Conservation (phyloP, 768 basidiomycete species). For the Serendipita indica region DNA sequence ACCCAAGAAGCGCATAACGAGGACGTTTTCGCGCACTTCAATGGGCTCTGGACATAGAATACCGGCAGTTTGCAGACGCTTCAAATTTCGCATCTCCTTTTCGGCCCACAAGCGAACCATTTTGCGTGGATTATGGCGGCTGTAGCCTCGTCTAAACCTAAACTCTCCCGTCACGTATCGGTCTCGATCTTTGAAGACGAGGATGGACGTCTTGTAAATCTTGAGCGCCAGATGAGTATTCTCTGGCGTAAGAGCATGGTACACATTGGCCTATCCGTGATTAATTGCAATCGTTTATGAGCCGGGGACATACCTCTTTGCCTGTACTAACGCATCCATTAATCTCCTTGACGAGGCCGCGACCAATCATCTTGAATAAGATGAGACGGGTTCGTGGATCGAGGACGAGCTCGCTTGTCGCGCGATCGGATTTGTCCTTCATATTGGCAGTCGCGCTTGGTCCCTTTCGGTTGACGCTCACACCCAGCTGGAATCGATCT, state of each 20-base stretch:
- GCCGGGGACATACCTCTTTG: constrained; percentile 58
- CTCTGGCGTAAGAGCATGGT: constrained; percentile 59
- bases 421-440: constrained; percentile 94
- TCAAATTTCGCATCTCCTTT: constrained; percentile 95
- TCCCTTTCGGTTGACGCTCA: constrained; percentile 83
- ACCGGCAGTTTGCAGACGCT: constrained; percentile 67
- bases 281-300: constrained; percentile 9
- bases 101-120: constrained; percentile 99
- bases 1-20: constrained; percentile 91
- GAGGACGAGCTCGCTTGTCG: constrained; percentile 92
- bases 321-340: constrained; percentile 96
- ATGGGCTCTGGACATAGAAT: constrained; percentile 77
- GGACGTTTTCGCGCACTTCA: constrained; percentile 90
- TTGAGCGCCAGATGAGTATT: constrained; percentile 71
- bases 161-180: constrained; percentile 87
- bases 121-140: constrained; percentile 83
- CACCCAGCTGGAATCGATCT: constrained; percentile 31
- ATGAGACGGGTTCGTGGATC: constrained; percentile 92
- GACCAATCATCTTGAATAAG: constrained; percentile 89
- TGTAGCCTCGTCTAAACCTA: constrained; percentile 35
- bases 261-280: constrained; percentile 74
- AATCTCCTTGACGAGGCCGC: constrained; percentile 75
- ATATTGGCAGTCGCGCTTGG: constrained; percentile 73
- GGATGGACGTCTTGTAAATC: constrained; percentile 96
- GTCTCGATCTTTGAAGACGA: constrained; percentile 94